Conservation (phyloP, 108 stramenopile genomes). For the Fragilariopsis cylindrus region DNA sequence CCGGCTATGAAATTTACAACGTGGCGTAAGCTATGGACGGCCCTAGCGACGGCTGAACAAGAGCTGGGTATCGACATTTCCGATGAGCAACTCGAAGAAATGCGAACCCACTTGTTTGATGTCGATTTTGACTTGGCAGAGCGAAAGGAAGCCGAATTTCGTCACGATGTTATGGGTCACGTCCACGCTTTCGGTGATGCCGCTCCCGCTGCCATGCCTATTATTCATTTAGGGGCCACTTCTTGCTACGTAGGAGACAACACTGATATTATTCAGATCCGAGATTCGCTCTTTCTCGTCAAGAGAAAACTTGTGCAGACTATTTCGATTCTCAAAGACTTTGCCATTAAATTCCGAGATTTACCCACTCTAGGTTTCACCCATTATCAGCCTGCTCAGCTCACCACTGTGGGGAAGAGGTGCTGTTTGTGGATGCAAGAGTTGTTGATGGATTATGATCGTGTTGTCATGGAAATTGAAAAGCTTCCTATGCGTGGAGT, state of each 20-base stretch:
- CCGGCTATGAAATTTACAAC: slow-evolving; percentile 99
- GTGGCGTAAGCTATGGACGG: slow-evolving; percentile 98
- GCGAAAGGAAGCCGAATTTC: slow-evolving; percentile 93
- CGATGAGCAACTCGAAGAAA: slow-evolving; percentile 91
- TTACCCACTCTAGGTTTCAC: slow-evolving; percentile 97
- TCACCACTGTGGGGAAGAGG: slow-evolving; percentile 98
- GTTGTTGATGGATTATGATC: slow-evolving; percentile 85
- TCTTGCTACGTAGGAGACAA: slow-evolving; percentile 97
- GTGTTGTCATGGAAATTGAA: slow-evolving; percentile 89
- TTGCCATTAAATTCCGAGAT: slow-evolving; percentile 85
- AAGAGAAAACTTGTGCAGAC: slow-evolving; percentile 91
- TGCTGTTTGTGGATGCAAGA: slow-evolving; percentile 98
- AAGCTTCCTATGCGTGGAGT: slow-evolving; percentile 96
- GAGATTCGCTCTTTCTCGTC: slow-evolving; percentile 82
- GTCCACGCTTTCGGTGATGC: slow-evolving; percentile 96
- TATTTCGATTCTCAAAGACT: slow-evolving; percentile 68
- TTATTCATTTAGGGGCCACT: slow-evolving; percentile 98
- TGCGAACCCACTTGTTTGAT: slow-evolving; percentile 82
- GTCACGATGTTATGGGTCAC: slow-evolving; percentile 99
- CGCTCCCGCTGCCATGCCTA: slow-evolving; percentile 91
- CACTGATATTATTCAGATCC: slow-evolving; percentile 93
- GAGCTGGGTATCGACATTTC: slow-evolving; percentile 94
- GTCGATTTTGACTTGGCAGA: slow-evolving; percentile 93
- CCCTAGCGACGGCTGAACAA: slow-evolving; percentile 96
- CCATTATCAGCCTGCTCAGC: slow-evolving; percentile 98